These are phyloP conservation scores for Neonectria punicea DNA, from an alignment of 2,329 filamentous ascomycete genomes.

Conservation along the genomic window DNA sequence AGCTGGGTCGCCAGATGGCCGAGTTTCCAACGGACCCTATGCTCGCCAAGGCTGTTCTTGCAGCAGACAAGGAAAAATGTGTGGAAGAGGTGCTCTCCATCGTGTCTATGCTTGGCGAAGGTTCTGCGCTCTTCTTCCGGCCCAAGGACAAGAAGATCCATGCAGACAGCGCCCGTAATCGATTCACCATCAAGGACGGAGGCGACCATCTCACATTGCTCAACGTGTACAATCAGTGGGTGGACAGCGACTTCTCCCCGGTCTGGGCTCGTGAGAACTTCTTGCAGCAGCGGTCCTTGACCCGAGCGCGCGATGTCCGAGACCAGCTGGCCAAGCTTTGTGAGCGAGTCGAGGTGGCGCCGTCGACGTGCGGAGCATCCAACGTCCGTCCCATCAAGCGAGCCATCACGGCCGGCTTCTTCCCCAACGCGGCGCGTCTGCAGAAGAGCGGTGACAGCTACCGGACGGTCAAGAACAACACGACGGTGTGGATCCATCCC, in stretches of 20 bases:
- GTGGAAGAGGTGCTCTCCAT: conserved; percentile 93
- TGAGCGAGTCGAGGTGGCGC: conserved; percentile 87
- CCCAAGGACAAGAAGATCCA: conserved; percentile 98
- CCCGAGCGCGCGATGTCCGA: conserved; percentile 87
- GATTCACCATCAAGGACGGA: conserved; percentile 90
- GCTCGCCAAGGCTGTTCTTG: conserved; percentile 88
- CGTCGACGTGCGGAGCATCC: conserved; percentile 73
- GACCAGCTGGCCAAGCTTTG: conserved; percentile 93
- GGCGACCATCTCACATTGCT: conserved; percentile 90
- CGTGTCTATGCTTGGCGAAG: conserved; percentile 93
- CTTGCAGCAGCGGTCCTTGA: conserved; percentile 89
- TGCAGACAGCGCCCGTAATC: conserved; percentile 87
- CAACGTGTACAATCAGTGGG: conserved; percentile 96
- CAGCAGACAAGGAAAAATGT: conserved; percentile 89
- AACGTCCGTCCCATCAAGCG: conserved; percentile 85
- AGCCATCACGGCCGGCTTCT: conserved; percentile 90
- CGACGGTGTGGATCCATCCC: conserved; percentile 92
- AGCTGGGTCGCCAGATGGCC: conserved; percentile 91
- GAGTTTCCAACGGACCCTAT: conserved; percentile 95
- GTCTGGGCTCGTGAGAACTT: conserved; percentile 96
- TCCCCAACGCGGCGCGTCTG: conserved; percentile 88
- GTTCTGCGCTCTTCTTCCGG: conserved; percentile 89
- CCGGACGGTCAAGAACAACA: conserved; percentile 89
- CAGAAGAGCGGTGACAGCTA: conserved; percentile 89
- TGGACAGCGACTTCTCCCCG: conserved; percentile 87